Evolutionary conservation across 164 flowering plant genomes (phyloP), one percentile per base, ranked within the genome.

Genomic region (Vitis rotundifolia): DNA sequence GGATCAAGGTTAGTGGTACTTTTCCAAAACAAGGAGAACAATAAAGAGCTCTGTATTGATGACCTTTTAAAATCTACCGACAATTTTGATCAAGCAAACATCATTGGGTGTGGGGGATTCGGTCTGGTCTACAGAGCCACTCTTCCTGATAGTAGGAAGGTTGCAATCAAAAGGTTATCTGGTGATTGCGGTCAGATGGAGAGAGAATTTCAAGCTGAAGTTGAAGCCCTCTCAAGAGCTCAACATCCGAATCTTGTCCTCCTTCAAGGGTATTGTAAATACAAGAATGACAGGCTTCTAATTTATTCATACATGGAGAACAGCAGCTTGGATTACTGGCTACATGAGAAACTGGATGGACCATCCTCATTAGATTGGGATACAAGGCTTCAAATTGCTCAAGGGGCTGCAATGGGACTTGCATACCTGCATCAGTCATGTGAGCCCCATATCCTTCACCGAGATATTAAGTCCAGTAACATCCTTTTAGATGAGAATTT

Each of bases 281-380:
- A 83, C 67, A 83, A 78, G 67, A 84, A 69, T 54, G 91, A 88
- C 64, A 76, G 88, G 72, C 83, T 91, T 49, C 75, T 91, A 44
- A 91, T 91, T 18, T 91, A 91, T 70, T 81, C 92, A 3, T 91
- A 72, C 76, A 88, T 91, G 97, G 92, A 87, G 68, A 89, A 91
- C 69, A 80, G 94, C n/a, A 92, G 97, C 82, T 80, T 92, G 80
- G 97, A 92, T 75, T 92, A 87, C 64, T 92, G 97, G 97, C 69
- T 92, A 19, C 97, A 92, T 59, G 97, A 92, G 75, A 87, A 77
- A 67, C 8, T 71, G 19, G 93, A 90, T 73, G 95, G 92, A 10
- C 71, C 81, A 11, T 74, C 85, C 9, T 73, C 61, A 3, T 82
- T 92, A 5, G 84, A 83, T 52, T 92, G 97, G 97, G 83, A 77